These are phyloP conservation scores for Magnusiomyces suaveolens DNA, from an alignment of 1,139 yeast genomes.

Conservation along the genomic window DNA sequence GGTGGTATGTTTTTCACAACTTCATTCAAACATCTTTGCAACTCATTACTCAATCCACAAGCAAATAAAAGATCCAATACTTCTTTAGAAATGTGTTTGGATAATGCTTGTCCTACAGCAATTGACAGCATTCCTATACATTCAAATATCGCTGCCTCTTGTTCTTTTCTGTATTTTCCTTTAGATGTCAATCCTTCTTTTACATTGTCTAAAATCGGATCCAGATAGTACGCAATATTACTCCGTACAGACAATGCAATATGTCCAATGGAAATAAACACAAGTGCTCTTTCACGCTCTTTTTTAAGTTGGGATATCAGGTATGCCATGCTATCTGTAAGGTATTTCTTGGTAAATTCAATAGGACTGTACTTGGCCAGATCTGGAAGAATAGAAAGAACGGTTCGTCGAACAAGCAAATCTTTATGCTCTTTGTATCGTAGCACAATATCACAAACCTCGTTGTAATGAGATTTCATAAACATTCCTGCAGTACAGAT, in stretches of 20 bases:
- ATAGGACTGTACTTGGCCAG: constrained; percentile 71
- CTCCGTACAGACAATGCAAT: constrained; percentile 78
- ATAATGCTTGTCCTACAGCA: constrained; percentile 91
- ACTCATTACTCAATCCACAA: constrained; percentile 71
- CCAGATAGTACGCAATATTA: constrained; percentile 79
- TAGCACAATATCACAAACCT: constrained; percentile 67
- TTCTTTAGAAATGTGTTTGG: constrained; percentile 78
- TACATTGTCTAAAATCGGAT: constrained; percentile 73
- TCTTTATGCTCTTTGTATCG: constrained; percentile 71
- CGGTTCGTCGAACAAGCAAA: constrained; percentile 67
- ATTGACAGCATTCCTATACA: constrained; percentile 79
- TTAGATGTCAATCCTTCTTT: constrained; percentile 73
- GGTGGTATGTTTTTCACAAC: constrained; percentile 73
- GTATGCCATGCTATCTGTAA: constrained; percentile 71
- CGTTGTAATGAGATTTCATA: constrained; percentile 61
- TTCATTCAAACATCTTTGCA: constrained; percentile 64
- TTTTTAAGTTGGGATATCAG: constrained; percentile 71
- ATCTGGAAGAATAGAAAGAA: constrained; percentile 71
- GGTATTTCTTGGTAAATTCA: constrained; percentile 67
- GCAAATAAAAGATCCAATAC: constrained; percentile 69
- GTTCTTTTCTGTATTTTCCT: constrained; percentile 53
- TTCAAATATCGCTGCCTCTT: constrained; percentile 80
- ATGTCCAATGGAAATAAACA: constrained; percentile 75
- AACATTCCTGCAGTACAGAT: constrained; percentile 58
- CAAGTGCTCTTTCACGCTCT: constrained; percentile 66